These are phyloP conservation scores for Colletotrichum navitas DNA, from an alignment of 2,329 filamentous ascomycete species.

Conservation along the genomic window DNA sequence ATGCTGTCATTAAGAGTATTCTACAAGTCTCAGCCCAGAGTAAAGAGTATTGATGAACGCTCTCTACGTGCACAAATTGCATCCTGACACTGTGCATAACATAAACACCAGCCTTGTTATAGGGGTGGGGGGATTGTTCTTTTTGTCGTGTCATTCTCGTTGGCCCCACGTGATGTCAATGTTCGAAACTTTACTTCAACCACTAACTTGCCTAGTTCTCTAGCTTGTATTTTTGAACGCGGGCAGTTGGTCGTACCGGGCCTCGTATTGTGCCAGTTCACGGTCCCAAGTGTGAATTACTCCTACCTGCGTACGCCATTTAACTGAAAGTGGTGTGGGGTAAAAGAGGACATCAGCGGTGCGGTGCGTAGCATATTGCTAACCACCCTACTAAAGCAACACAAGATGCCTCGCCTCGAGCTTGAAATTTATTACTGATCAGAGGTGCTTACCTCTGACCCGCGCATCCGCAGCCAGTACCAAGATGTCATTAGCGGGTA, in stretches of 20 bases:
- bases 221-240: neutral
- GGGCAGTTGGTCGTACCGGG: neutral
- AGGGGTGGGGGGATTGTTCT: neutral
- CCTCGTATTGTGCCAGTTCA: neutral
- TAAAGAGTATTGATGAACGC: neutral
- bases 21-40: neutral
- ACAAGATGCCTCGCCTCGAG: no score
- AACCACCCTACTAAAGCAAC: no score
- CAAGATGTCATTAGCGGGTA: slow-evolving; percentile 57
- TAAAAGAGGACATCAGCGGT: no score
- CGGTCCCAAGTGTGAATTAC: neutral
- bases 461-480: no score
- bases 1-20: neutral
- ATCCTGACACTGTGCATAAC: neutral
- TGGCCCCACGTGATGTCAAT: neutral
- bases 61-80: neutral
- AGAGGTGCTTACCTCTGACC: no score
- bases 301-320: neutral
- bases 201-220: neutral
- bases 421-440: no score
- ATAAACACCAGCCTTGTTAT: neutral
- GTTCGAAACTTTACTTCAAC: neutral
- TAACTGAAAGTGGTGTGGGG: no score
- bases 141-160: neutral
- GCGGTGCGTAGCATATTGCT: no score